Evolutionary conservation across 805 yeast species (phyloP), one percentile per base, ranked within the genome.

Genomic region (Scheffersomyces ergatensis): DNA sequence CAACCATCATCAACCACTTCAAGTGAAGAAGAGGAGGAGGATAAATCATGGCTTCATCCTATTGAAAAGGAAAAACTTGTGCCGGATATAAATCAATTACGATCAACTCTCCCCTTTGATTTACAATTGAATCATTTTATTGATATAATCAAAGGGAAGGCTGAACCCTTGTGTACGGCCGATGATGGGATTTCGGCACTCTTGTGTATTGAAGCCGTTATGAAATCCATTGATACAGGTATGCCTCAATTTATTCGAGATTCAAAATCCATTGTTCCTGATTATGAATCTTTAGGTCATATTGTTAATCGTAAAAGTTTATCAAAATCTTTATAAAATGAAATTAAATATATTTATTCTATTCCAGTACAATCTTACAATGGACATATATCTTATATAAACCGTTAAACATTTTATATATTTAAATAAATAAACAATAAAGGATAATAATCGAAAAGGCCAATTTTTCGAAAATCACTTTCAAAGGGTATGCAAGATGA

Each of bases 111-210:
- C 36, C 73, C 73, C 3, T 67, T 67, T 45, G 71, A 64, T 37
- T 50, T 61, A 17, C 73, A 67, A 43, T 57, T 67, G 33, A 48
- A 53, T 23, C 73, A 67, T 46, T 67, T 67, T 40, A 58, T 65
- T 23, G 63, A 65, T 37, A 51, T 67, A 18, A 58, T 67, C 4
- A 48, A 50, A 13, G 67, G 64, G 5, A 45, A 45, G 3, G 55
- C 53, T 9, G 56, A 50, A 8, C 45, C 45, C 4, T 37, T 33
- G 20, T 67, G 73, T 46, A 55, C 55, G 17, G 63, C 63, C 13
- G 64, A 58, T 19, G 73, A 67, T 48, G 73, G 70, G 3, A 60
- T 66, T 34, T 52, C 62, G 9, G 68, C 72, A 4, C 48, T 63
- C 16, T 50, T 67, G 15, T 65, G 70, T 33, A 59, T 67, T 17